phyloP scores from a whole-genome alignment of 805 yeast species.

The Hanseniaspora occidentalis region DNA sequence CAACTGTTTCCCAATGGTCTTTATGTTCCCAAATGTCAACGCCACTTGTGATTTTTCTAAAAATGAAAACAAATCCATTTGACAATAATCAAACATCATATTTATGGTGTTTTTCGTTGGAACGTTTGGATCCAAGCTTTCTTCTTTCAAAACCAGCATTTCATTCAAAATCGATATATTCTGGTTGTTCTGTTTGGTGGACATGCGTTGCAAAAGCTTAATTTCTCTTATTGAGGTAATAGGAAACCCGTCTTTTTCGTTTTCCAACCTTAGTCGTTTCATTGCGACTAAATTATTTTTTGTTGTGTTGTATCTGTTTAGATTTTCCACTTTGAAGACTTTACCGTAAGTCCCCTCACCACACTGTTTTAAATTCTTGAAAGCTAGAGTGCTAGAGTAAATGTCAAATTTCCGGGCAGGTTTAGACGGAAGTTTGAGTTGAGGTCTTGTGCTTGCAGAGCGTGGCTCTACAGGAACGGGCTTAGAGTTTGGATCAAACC shows the following conservation, averaged over 20 bases:
- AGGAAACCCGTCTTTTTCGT: conserved; percentile 91
- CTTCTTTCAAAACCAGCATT: conserved; percentile 63
- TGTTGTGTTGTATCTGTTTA: conserved; percentile 25
- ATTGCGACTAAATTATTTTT: conserved; percentile 63
- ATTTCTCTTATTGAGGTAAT: conserved; percentile 91
- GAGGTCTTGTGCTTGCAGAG: no score
- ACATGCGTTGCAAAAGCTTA: conserved; percentile 49
- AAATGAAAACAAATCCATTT: conserved; percentile 85
- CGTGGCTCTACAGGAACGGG: neutral
- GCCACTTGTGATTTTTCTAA: conserved; percentile 60
- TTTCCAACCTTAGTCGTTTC: conserved; percentile 70
- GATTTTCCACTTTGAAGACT: conserved; percentile 16
- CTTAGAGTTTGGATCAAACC: neutral
- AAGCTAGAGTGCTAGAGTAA: conserved; percentile 19
- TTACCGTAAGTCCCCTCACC: conserved; percentile 98
- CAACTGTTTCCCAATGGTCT: conserved; percentile 52
- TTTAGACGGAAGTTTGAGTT: neutral
- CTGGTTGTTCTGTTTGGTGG: conserved; percentile 45
- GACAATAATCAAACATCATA: conserved; percentile 90
- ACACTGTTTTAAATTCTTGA: conserved; percentile 71
- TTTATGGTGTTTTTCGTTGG: conserved; percentile 39
- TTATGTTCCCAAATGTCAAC: conserved; percentile 51
- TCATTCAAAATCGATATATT: conserved; percentile 75
- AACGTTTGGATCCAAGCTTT: conserved; percentile 9
- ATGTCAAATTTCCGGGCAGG: neutral